These are phyloP conservation scores for Pichia sp. DNA, from an alignment of 1,139 yeast genomes.

Conservation along the genomic window DNA sequence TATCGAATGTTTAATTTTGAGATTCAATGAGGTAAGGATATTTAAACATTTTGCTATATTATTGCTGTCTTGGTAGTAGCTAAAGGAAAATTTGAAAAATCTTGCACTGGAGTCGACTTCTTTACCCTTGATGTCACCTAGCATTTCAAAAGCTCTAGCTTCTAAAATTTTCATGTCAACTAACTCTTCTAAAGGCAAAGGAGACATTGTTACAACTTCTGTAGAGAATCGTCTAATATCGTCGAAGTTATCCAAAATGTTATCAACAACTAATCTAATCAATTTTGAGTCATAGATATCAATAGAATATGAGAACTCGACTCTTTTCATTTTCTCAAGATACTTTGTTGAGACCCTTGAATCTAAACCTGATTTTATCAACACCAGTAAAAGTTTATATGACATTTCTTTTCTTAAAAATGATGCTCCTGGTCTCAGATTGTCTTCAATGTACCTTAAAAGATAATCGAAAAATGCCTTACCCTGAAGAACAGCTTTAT, in stretches of 20 bases:
- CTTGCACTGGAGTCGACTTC: conserved; percentile 80
- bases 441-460: conserved; percentile 20
- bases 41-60: conserved; percentile 17
- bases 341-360: conserved; percentile 28
- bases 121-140: conserved; percentile 56
- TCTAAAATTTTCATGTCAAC: conserved; percentile 27
- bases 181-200: conserved; percentile 27
- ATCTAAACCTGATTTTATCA: conserved; percentile 54
- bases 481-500: conserved; percentile 25
- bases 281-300: conserved; percentile 33
- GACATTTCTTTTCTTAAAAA: conserved; percentile 55
- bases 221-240: conserved; percentile 57
- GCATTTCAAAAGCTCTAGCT: conserved; percentile 33
- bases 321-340: conserved; percentile 32
- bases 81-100: conserved; percentile 43
- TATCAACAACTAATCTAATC: conserved; percentile 46
- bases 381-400: conserved; percentile 36
- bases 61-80: conserved; percentile 17
- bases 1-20: conserved; percentile 26
- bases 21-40: conserved; percentile 29
- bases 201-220: conserved; percentile 40
- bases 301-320: conserved; percentile 38
- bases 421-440: conserved; percentile 56
- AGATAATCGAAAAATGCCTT: conserved; percentile 38
- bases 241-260: conserved; percentile 62